Evolutionary conservation across 139 green algal species (phyloP).

Genomic region (Pleodorina starrii): DNA sequence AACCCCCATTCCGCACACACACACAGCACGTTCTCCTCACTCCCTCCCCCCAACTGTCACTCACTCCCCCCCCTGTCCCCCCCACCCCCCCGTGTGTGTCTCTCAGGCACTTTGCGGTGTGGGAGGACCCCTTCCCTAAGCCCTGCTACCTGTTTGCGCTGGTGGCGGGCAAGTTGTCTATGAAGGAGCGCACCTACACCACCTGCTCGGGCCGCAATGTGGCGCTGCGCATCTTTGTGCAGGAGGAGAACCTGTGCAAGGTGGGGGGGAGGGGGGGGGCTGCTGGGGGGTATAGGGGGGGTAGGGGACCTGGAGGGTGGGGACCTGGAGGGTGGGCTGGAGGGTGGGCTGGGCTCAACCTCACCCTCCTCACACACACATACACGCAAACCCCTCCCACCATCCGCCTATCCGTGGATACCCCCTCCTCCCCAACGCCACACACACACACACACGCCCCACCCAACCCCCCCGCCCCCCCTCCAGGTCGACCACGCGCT

Average conservation of each 20-base stretch:
- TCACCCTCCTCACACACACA: no score
- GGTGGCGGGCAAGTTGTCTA: slow-evolving; percentile 92
- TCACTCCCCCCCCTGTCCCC: no score
- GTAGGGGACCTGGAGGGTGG: background rate
- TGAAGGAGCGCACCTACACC: slow-evolving; percentile 89
- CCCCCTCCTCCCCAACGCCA: no score
- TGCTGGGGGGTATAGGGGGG: background rate
- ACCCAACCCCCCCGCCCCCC: background rate
- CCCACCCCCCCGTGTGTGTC: no score
- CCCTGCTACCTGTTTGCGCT: slow-evolving; percentile 99
- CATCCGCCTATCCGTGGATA: background rate
- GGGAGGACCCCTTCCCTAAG: slow-evolving; percentile 96
- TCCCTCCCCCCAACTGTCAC: no score
- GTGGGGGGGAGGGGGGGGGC: background rate
- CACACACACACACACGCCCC: no score
- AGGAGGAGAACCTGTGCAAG: slow-evolving; percentile 75
- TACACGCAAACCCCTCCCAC: no score
- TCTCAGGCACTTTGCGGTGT: slow-evolving; percentile 83
- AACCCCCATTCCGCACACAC: background rate
- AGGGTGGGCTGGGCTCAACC: no score
- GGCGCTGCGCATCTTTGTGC: slow-evolving; percentile 90
- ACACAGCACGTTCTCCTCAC: background rate
- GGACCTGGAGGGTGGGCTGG: background rate
- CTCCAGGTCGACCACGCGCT: slow-evolving; percentile 87
- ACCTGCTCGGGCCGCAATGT: slow-evolving; percentile 87